phyloP scores from a whole-genome alignment of 106 monocot genomes.

The Platanthera zijinensis region DNA sequence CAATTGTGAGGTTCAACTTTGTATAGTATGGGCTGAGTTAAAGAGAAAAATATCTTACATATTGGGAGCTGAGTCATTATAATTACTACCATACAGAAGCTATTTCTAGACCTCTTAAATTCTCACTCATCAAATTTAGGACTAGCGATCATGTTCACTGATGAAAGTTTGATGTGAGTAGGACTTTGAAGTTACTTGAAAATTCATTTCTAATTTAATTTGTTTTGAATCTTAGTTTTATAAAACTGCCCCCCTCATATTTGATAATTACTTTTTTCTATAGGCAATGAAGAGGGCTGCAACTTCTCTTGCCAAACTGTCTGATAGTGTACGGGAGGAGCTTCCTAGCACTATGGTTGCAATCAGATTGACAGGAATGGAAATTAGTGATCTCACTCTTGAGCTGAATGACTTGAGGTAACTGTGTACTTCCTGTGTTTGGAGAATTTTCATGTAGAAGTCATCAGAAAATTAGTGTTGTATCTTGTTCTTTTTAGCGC shows the following conservation, averaged over 20 bases:
- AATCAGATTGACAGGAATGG: slow-evolving; percentile 90
- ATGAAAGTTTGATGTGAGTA: neutral
- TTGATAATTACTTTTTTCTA: slow-evolving; percentile 7
- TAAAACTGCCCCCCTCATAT: neutral
- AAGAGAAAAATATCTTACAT: no score
- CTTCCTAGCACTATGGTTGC: slow-evolving; percentile 95
- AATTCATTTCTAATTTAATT: neutral
- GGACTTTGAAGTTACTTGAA: neutral
- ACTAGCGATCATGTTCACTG: neutral
- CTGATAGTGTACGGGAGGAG: slow-evolving; percentile 79
- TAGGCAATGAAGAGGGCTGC: slow-evolving; percentile 92
- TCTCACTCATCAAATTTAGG: neutral
- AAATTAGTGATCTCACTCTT: slow-evolving; percentile 92
- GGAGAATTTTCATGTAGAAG: neutral
- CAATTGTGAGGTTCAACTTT: no score
- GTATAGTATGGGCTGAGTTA: no score
- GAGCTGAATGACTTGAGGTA: slow-evolving; percentile 93
- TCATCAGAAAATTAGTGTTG: neutral
- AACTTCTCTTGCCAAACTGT: slow-evolving; percentile 72
- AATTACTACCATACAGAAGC: neutral
- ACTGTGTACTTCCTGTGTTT: neutral
- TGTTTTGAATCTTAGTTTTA: neutral
- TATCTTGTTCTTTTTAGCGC: neutral
- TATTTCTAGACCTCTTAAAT: neutral
- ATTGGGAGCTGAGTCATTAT: no score